A percentile compares a stretch with the other conserved stretches of the same genome.
Evolutionary conservation across 768 basidiomycete species (phyloP).

Genomic region (Plicaturopsis crispa): DNA sequence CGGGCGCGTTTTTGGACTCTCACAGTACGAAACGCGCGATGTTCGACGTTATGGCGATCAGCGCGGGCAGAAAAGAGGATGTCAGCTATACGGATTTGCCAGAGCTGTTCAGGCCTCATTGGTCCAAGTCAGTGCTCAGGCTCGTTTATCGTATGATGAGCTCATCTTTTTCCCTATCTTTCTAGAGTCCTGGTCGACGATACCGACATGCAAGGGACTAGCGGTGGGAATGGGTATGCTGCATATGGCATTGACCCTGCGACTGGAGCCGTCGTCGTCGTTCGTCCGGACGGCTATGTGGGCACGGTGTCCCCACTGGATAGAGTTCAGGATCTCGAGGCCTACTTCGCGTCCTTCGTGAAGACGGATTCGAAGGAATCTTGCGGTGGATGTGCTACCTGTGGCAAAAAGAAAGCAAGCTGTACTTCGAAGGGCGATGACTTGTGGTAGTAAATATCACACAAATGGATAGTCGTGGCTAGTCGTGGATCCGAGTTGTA

Average conservation of each 20-base stretch:
- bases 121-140: slow-evolving; percentile 43
- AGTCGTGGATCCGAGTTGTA: too few species aligned
- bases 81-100: slow-evolving; percentile 42
- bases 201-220: slow-evolving; percentile 28
- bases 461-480: too few species aligned
- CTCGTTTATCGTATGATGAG: neutral
- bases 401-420: too few species aligned
- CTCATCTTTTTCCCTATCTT: neutral
- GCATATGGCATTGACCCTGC: slow-evolving; percentile 22
- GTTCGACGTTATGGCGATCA: slow-evolving; percentile 37
- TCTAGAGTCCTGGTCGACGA: slow-evolving; percentile 57
- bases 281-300: slow-evolving; percentile 35
- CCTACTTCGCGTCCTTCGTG: neutral
- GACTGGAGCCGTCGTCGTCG: slow-evolving; percentile 24
- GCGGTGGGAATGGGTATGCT: slow-evolving; percentile 29
- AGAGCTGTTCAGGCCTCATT: slow-evolving; percentile 39
- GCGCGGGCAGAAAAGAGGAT: slow-evolving; percentile 26
- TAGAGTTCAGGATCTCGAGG: slow-evolving; percentile 1
- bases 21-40: slow-evolving; percentile 25
- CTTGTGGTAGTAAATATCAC: too few species aligned
- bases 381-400: too few species aligned
- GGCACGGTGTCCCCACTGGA: slow-evolving; percentile 24
- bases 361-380: too few species aligned
- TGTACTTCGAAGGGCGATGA: too few species aligned
- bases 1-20: slow-evolving; percentile 19